Conservation (phyloP, 768 basidiomycete genomes). For the Cyathus striatus region DNA sequence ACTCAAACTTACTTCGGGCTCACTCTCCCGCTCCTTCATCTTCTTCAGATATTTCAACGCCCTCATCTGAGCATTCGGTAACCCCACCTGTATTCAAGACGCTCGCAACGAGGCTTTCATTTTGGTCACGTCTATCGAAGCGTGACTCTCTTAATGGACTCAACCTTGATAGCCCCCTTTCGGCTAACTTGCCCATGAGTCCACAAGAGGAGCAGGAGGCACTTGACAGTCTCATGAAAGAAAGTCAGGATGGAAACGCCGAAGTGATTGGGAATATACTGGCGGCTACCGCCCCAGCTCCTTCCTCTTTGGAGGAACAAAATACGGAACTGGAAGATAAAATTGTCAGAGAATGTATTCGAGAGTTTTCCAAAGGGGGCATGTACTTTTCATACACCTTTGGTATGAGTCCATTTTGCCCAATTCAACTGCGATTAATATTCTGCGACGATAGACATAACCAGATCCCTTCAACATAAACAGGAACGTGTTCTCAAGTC, state of each 20-base stretch:
- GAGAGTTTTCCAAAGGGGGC: constrained; percentile 74
- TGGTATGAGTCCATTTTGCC: constrained; percentile 38
- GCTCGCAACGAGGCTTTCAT: constrained; percentile 62
- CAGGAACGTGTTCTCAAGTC: constrained; percentile 57
- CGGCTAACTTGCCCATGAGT: not conserved
- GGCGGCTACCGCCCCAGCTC: constrained; percentile 56
- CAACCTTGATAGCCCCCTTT: constrained; percentile 4
- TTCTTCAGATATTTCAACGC: constrained; percentile 51
- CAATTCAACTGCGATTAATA: constrained; percentile 1
- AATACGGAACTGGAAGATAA: constrained; percentile 78
- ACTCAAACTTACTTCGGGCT: constrained; percentile 9
- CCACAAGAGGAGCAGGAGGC: constrained; percentile 28
- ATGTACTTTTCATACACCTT: constrained; percentile 91
- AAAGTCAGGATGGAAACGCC: constrained; percentile 39
- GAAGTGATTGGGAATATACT: constrained; percentile 56
- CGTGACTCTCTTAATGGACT: constrained; percentile 19
- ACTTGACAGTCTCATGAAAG: constrained; percentile 40
- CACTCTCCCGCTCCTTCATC: constrained; percentile 36
- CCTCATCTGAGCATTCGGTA: constrained; percentile 43
- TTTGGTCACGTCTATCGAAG: constrained; percentile 65
- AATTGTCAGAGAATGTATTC: constrained; percentile 73
- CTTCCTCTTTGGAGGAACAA: constrained; percentile 57
- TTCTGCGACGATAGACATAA: constrained; percentile 56
- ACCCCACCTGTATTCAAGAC: constrained; percentile 55
- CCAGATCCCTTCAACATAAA: constrained; percentile 79